phyloP scores from a whole-genome alignment of 1,284 basidiomycete genomes.

The Pseudozyma pruni region DNA sequence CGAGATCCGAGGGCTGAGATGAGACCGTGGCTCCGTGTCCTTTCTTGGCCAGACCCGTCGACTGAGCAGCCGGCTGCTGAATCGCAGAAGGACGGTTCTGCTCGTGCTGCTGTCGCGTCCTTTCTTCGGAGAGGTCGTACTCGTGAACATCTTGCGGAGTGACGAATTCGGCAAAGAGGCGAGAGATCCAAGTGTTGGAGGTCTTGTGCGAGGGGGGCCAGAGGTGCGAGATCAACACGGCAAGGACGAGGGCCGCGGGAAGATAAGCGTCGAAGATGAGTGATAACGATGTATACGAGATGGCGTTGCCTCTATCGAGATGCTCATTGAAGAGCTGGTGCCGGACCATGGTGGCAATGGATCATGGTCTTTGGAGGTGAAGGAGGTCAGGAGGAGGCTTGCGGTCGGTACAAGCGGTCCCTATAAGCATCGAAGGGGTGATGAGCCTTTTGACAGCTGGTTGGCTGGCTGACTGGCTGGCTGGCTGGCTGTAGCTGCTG shows the following conservation, averaged over 20 bases:
- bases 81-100: neutral
- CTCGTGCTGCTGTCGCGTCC: conserved; percentile 8
- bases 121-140: conserved; percentile 19
- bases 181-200: conserved; percentile 5
- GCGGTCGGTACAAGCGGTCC: too few species aligned
- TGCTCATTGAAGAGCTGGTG: conserved; percentile 12
- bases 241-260: conserved; percentile 12
- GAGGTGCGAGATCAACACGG: conserved; percentile 2
- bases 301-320: neutral
- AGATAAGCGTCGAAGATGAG: conserved; percentile 29
- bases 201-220: conserved; percentile 6
- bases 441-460: too few species aligned
- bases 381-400: too few species aligned
- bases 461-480: too few species aligned
- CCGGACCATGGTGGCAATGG: neutral
- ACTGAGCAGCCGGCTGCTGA: neutral
- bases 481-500: too few species aligned
- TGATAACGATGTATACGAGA: conserved; percentile 7
- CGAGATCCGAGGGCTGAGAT: neutral
- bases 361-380: neutral
- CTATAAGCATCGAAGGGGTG: too few species aligned
- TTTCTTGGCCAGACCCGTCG: neutral
- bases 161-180: conserved; percentile 21
- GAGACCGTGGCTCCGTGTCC: conserved; percentile 10
- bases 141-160: conserved; percentile 28